These are phyloP conservation scores for Podospora pseudopauciseta DNA, from an alignment of 495 filamentous ascomycete genomes.

Conservation along the genomic window DNA sequence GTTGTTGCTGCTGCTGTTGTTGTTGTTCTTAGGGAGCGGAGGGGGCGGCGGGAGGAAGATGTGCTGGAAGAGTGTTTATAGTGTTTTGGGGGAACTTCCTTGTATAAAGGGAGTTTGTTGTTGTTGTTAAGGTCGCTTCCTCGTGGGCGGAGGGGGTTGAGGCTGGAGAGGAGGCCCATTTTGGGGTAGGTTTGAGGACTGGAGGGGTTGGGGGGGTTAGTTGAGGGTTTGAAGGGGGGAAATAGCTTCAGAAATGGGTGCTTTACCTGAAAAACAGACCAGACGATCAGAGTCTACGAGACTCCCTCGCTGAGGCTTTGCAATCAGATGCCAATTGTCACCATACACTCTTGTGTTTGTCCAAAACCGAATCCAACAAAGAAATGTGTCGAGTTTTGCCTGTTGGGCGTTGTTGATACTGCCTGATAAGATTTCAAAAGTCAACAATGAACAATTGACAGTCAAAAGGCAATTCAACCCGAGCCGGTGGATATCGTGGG, in stretches of 20 bases:
- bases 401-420: not conserved
- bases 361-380: not conserved
- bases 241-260: not conserved
- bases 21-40: conserved; percentile 14
- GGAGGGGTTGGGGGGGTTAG: not conserved
- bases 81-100: conserved; percentile 25
- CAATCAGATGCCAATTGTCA: not conserved
- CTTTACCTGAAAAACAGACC: not conserved
- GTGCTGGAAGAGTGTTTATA: not conserved
- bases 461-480: not conserved
- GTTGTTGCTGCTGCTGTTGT: not conserved
- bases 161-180: conserved; percentile 29
- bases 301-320: not conserved
- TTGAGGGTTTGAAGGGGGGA: not conserved
- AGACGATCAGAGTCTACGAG: not conserved
- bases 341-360: not conserved
- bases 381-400: not conserved
- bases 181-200: not conserved
- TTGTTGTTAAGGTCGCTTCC: conserved; percentile 27
- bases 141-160: conserved; percentile 35
- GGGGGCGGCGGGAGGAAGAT: not conserved
- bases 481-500: not conserved
- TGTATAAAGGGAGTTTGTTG: conserved; percentile 42
- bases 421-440: not conserved
- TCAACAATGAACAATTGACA: conserved; percentile 1